Percentiles rank a stretch among this genome's conserved stretches.
These are phyloP conservation scores for Coprinopsis marcescibilis DNA, from an alignment of 768 basidiomycete species.

Conservation along the genomic window DNA sequence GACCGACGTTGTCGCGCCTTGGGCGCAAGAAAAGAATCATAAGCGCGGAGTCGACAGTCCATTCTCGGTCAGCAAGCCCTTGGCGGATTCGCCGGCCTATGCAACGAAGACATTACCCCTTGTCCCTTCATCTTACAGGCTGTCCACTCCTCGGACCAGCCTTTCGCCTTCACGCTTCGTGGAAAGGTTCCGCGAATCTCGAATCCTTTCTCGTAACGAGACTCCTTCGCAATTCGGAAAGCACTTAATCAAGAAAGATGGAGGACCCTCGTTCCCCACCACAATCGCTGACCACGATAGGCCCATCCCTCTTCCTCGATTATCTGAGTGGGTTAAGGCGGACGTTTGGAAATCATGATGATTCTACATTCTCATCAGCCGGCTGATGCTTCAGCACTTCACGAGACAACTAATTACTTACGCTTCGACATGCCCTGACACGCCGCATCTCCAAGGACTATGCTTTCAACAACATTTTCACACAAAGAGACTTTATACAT, in stretches of 20 bases:
- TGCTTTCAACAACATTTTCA: neutral
- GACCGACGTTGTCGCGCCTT: constrained; percentile 32
- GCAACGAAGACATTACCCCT: constrained; percentile 18
- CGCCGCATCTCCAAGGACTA: too few relatives aligned
- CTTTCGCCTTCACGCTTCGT: constrained; percentile 33
- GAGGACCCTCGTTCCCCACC: constrained; percentile 32
- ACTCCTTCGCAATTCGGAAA: constrained; percentile 18
- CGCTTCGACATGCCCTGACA: too few relatives aligned
- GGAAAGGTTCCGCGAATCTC: constrained; percentile 34
- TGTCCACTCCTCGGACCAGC: constrained; percentile 15
- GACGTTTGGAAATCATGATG: constrained; percentile 25
- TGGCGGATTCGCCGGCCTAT: constrained; percentile 16
- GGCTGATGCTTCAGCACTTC: too few relatives aligned
- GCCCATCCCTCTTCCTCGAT: constrained; percentile 48
- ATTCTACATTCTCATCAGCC: too few relatives aligned
- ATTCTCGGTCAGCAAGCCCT: constrained; percentile 28
- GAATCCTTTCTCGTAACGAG: constrained; percentile 25
- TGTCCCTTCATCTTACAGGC: constrained; percentile 21
- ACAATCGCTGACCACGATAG: constrained; percentile 41
- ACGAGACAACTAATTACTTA: too few relatives aligned
- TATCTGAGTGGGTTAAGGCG: constrained; percentile 50
- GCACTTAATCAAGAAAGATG: constrained; percentile 12
- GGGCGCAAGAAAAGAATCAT: constrained; percentile 38
- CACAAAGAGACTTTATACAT: neutral
- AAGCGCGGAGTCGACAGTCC: constrained; percentile 57